These are phyloP conservation scores for Salix koriyanagi DNA, from an alignment of 345 rosid genomes.

Conservation along the genomic window DNA sequence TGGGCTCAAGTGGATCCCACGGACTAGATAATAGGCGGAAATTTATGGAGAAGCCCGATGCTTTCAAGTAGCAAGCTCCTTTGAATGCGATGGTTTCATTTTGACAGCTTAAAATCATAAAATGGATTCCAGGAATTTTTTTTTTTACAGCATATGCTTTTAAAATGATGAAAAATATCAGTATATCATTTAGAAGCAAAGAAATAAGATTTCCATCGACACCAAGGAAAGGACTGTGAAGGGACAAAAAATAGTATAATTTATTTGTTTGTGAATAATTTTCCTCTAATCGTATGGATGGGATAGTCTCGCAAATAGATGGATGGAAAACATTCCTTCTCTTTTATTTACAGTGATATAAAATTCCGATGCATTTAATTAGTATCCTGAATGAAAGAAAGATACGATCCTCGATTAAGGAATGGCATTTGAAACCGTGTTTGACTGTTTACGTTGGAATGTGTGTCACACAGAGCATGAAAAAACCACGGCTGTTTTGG, in stretches of 20 bases:
- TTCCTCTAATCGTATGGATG: no score
- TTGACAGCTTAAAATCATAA: not conserved
- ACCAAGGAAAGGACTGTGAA: no score
- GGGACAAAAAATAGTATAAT: no score
- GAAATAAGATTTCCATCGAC: no score
- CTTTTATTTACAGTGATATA: not conserved
- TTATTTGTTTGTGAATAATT: no score
- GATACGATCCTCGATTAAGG: not conserved
- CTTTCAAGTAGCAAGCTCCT: no score
- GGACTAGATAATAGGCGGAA: not conserved
- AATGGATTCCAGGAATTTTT: not conserved
- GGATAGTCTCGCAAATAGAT: no score
- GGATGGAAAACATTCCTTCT: not conserved
- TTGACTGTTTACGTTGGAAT: constrained; percentile 1
- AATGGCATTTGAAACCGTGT: not conserved
- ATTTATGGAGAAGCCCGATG: not conserved
- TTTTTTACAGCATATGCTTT: no score
- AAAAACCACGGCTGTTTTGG: constrained; percentile 73
- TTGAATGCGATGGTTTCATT: not conserved
- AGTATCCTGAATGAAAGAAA: not conserved
- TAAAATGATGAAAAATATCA: no score
- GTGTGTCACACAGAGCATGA: constrained; percentile 64
- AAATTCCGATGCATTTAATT: no score
- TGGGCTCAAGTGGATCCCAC: not conserved
- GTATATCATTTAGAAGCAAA: not conserved